These are phyloP conservation scores for Hypoxylon crocopeplum DNA, from an alignment of 495 filamentous ascomycete species.

Conservation along the genomic window DNA sequence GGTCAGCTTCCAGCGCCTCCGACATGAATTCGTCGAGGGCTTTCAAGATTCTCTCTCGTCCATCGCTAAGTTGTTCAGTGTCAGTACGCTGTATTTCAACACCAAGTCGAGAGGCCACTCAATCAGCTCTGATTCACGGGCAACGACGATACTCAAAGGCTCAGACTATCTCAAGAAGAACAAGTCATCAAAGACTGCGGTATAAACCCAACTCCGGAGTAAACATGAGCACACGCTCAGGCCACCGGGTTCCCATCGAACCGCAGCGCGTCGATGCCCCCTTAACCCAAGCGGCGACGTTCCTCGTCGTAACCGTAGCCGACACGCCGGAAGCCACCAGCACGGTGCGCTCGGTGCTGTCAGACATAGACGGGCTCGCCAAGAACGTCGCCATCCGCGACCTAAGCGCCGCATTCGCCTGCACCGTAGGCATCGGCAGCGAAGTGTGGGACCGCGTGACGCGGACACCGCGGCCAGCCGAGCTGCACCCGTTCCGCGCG, in stretches of 20 bases:
- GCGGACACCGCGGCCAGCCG: slow-evolving; percentile 51
- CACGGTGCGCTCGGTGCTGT: slow-evolving; percentile 54
- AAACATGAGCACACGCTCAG: slow-evolving; percentile 14
- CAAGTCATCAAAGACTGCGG: background rate
- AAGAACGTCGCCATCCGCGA: slow-evolving; percentile 65
- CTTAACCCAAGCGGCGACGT: slow-evolving; percentile 58
- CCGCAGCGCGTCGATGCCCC: slow-evolving; percentile 57
- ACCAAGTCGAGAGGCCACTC: background rate
- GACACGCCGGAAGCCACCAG: slow-evolving; percentile 36
- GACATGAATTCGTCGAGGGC: slow-evolving; percentile 13
- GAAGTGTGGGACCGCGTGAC: slow-evolving; percentile 57
- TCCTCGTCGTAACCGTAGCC: slow-evolving; percentile 56
- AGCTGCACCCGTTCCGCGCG: slow-evolving; percentile 59
- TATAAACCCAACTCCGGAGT: background rate
- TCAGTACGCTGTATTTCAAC: background rate
- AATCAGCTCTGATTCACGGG: background rate
- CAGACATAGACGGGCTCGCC: slow-evolving; percentile 51
- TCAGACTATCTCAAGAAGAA: background rate
- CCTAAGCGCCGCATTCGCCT: slow-evolving; percentile 54
- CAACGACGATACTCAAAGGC: background rate
- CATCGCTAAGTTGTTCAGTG: background rate
- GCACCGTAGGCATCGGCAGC: slow-evolving; percentile 62
- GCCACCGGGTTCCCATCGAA: slow-evolving; percentile 27
- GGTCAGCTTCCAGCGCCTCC: background rate
- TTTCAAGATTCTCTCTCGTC: background rate